phyloP scores from a whole-genome alignment of 2,329 filamentous ascomycete genomes.

The Epichloe typhina region DNA sequence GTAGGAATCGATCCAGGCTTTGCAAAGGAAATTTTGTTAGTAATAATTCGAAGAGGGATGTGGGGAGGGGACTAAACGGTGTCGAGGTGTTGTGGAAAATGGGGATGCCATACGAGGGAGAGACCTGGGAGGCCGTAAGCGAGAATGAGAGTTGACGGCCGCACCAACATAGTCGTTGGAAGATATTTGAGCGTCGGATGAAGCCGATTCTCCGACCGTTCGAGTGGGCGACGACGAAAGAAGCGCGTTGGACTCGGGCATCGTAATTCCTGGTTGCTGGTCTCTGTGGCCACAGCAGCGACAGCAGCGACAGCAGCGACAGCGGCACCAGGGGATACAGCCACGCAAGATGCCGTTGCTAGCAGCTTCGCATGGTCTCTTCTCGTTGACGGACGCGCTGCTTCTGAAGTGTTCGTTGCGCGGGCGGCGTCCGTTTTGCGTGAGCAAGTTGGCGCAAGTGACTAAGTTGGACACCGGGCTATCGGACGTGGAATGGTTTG shows the following conservation, averaged over 20 bases:
- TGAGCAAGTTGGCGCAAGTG: neutral
- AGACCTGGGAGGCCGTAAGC: conserved; percentile 16
- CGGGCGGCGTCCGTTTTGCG: neutral
- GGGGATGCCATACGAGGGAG: conserved; percentile 14
- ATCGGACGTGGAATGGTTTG: neutral
- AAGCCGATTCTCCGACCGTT: conserved; percentile 6
- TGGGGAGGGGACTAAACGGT: neutral
- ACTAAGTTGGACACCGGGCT: neutral
- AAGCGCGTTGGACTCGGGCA: conserved; percentile 2
- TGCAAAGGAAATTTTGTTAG: conserved; percentile 27
- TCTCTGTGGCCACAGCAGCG: neutral
- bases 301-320: neutral
- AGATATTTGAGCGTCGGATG: conserved; percentile 5
- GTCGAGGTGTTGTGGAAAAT: neutral
- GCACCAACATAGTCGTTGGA: conserved; percentile 4
- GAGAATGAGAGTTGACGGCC: conserved; percentile 8
- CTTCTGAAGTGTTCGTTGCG: neutral
- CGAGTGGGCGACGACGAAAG: conserved; percentile 7
- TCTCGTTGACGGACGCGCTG: neutral
- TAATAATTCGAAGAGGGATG: neutral
- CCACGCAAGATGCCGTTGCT: neutral
- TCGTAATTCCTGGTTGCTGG: neutral
- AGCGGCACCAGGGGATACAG: neutral
- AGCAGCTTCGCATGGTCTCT: conserved; percentile 5
- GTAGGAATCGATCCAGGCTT: conserved; percentile 39